Evolutionary conservation across 345 rosid genomes (phyloP).

Genomic region (Arabis alpina): DNA sequence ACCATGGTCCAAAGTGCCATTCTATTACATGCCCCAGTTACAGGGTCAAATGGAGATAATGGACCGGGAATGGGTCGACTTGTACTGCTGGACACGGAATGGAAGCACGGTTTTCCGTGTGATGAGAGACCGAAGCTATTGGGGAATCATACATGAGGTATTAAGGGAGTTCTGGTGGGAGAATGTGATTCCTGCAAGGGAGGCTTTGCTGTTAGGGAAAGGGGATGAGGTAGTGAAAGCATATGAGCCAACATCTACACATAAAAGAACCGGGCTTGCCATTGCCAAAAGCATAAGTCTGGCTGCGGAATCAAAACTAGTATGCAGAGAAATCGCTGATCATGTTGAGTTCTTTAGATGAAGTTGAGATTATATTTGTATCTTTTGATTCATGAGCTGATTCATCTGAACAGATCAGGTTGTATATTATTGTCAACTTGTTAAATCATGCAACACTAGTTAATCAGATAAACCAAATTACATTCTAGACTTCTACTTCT

Average conservation of each 20-base stretch:
- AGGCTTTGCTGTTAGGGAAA: constrained; percentile 58
- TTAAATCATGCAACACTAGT: constrained; percentile 1
- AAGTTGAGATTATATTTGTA: constrained; percentile 38
- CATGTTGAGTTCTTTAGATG: constrained; percentile 72
- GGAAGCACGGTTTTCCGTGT: constrained; percentile 85
- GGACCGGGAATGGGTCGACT: constrained; percentile 88
- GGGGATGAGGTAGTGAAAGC: constrained; percentile 49
- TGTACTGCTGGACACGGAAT: constrained; percentile 93
- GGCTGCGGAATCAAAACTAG: constrained; percentile 63
- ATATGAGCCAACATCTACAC: constrained; percentile 69
- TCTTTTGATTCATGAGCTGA: constrained; percentile 17
- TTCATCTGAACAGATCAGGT: constrained; percentile 2
- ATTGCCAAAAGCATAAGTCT: constrained; percentile 67
- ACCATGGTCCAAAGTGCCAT: constrained; percentile 85
- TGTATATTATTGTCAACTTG: constrained; percentile 13
- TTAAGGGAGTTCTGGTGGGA: constrained; percentile 91
- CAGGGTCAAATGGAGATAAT: constrained; percentile 97
- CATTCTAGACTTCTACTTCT: background rate
- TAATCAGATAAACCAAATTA: background rate
- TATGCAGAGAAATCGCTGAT: constrained; percentile 85
- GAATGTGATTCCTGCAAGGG: constrained; percentile 83
- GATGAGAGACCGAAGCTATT: constrained; percentile 62
- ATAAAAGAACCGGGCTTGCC: constrained; percentile 66
- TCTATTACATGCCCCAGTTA: constrained; percentile 94
- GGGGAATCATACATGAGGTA: constrained; percentile 69